Percentiles rank a stretch among this genome's conserved stretches.
phyloP scores from a whole-genome alignment of 345 rosid species.

The Arabidopsis arenosa region DNA sequence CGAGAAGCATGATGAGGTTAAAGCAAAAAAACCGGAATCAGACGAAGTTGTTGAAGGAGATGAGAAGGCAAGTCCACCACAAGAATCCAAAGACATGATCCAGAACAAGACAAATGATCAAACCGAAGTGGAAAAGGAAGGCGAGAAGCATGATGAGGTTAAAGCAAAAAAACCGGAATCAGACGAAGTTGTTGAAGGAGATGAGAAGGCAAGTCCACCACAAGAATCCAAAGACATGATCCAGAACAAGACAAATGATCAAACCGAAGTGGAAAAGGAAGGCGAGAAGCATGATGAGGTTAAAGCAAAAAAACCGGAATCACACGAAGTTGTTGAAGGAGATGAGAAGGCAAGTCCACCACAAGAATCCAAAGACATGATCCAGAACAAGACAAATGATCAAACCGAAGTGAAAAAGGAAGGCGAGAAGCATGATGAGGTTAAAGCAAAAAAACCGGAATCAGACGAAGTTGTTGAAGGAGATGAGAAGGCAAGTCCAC shows the following conservation, averaged over 20 bases:
- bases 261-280: background rate
- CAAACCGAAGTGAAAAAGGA: background rate
- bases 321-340: constrained; percentile 13
- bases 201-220: background rate
- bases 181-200: constrained; percentile 13
- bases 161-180: background rate
- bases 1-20: no score
- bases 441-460: background rate
- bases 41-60: no score
- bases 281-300: background rate
- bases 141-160: background rate
- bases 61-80: no score
- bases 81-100: no score
- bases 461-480: constrained; percentile 12
- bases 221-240: background rate
- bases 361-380: background rate
- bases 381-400: constrained; percentile 6
- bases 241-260: constrained; percentile 1
- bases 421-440: background rate
- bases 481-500: constrained; percentile 1
- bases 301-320: background rate
- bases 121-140: constrained; percentile 3
- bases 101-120: background rate
- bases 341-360: constrained; percentile 4
- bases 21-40: no score